Conservation (phyloP, 1,284 basidiomycete species). For the Malassezia nana region DNA sequence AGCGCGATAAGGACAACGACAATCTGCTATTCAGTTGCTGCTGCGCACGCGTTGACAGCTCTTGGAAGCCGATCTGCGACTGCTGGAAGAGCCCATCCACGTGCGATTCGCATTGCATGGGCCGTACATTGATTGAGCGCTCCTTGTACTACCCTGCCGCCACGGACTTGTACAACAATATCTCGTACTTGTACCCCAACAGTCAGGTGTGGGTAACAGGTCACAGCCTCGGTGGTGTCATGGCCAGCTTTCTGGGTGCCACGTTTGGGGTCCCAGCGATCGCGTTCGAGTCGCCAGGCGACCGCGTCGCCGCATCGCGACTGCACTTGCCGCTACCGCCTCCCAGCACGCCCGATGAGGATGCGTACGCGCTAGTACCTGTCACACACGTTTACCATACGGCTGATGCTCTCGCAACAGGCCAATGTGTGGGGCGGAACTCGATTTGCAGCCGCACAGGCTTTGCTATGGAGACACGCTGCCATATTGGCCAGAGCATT, state of each 20-base stretch:
- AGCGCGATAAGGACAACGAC: conserved; percentile 88
- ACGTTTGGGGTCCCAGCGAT: conserved; percentile 89
- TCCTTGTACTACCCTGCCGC: conserved; percentile 83
- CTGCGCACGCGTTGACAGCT: conserved; percentile 85
- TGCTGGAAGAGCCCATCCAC: conserved; percentile 57
- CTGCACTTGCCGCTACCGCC: conserved; percentile 71
- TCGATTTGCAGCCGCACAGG: conserved; percentile 43
- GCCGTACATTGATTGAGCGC: conserved; percentile 67
- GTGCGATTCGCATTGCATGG: conserved; percentile 74
- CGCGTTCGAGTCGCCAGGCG: conserved; percentile 83
- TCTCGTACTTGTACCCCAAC: conserved; percentile 84
- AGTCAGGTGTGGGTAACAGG: conserved; percentile 87
- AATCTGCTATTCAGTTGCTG: conserved; percentile 97
- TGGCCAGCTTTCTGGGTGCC: conserved; percentile 73
- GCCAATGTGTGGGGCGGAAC: conserved; percentile 37
- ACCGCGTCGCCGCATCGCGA: conserved; percentile 69
- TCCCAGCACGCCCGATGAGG: conserved; percentile 22
- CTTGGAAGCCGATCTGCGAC: conserved; percentile 88
- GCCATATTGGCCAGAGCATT: conserved; percentile 73
- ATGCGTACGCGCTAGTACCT: conserved; percentile 30
- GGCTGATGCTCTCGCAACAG: conserved; percentile 59
- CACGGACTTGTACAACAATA: conserved; percentile 54
- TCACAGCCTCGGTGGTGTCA: conserved; percentile 77
- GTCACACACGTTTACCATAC: conserved; percentile 68
- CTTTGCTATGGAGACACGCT: conserved; percentile 50